A percentile compares a stretch with the other conserved stretches of the same genome.
Conservation (phyloP, 768 basidiomycete genomes). For the Mycena capillaripes region DNA sequence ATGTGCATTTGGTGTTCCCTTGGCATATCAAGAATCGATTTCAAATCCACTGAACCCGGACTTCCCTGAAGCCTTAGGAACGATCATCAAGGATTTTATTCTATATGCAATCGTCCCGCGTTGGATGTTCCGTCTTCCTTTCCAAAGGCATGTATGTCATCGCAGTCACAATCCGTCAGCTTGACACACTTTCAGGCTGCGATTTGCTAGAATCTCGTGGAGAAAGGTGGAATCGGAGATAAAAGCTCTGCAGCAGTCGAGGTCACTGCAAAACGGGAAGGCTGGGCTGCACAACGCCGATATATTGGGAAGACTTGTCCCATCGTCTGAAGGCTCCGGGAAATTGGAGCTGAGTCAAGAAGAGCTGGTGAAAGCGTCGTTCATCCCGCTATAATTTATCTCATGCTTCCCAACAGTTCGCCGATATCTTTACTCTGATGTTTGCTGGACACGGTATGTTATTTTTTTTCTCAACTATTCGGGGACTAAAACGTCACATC, state of each 20-base stretch:
- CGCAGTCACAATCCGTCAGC: neutral
- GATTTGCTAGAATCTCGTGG: slow-evolving; percentile 27
- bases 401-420: slow-evolving; percentile 12
- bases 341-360: slow-evolving; percentile 22
- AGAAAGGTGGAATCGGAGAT: slow-evolving; percentile 22
- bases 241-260: slow-evolving; percentile 8
- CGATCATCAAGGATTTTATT: slow-evolving; percentile 13
- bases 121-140: slow-evolving; percentile 31
- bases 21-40: slow-evolving; percentile 11
- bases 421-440: slow-evolving; percentile 31
- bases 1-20: slow-evolving; percentile 8
- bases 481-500: neutral
- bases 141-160: slow-evolving; percentile 13
- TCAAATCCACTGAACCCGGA: slow-evolving; percentile 1
- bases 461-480: neutral
- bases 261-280: neutral
- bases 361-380: slow-evolving; percentile 12
- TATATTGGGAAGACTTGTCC: slow-evolving; percentile 24
- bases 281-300: slow-evolving; percentile 1
- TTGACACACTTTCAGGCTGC: slow-evolving; percentile 16
- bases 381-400: neutral
- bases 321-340: slow-evolving; percentile 9
- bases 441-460: slow-evolving; percentile 37
- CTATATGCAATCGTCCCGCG: slow-evolving; percentile 19
- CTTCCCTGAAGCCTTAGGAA: slow-evolving; percentile 4